Base-by-base conservation (phyloP, 2,329 filamentous ascomycete genomes). In the Nannizzia gypsea region DNA sequence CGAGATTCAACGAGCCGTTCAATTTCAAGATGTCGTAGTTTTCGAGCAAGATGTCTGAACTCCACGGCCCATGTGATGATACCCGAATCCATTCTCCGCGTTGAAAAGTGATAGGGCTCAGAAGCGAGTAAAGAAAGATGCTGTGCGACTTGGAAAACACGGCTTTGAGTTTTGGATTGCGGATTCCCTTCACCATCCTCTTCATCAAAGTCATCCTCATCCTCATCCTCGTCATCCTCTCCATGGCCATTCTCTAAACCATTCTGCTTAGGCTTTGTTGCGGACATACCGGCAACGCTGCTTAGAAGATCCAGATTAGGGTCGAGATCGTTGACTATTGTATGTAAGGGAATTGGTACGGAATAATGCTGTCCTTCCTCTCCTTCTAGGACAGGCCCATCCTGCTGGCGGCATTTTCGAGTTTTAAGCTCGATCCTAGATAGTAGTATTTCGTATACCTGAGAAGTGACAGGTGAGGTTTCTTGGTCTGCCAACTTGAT, bases 11-110 rank as follows among this genome's bases (percentile, higher is more conserved):
- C 86, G 46, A 90, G 86, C 13, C 85, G 84, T 71, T 96, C 90
- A 31, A 97, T 77, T 70, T 96, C 90, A 4, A 82, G 76, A 67
- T 91, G 86, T 50, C 87, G 85, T 36, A 97, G 76, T 57, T 81
- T 80, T 48, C 83, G 80, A 57, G 89, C 80, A 3, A 97, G 78
- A 6, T 81, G 79, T n/a, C 82, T 79, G 69, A 93, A 95, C 67
- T 96, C 86, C 3, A 97, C 83, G 0, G 84, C 86, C 89, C 90
- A 99, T 67, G 88, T 84, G 34, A 86, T 85, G 24, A 82, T 80
- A 34, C 83, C 83, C 38, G 78, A 64, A 13, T 71, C 67, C 6
- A 70, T 65, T 17, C 67, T 68, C 57, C 71, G 68, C 3, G 70
- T 72, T 17, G 68, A 68, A 24, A 77, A 72, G 50, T 69, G 69